These are phyloP conservation scores for Geotrichum restrictum DNA, from an alignment of 1,139 yeast species.

Conservation along the genomic window DNA sequence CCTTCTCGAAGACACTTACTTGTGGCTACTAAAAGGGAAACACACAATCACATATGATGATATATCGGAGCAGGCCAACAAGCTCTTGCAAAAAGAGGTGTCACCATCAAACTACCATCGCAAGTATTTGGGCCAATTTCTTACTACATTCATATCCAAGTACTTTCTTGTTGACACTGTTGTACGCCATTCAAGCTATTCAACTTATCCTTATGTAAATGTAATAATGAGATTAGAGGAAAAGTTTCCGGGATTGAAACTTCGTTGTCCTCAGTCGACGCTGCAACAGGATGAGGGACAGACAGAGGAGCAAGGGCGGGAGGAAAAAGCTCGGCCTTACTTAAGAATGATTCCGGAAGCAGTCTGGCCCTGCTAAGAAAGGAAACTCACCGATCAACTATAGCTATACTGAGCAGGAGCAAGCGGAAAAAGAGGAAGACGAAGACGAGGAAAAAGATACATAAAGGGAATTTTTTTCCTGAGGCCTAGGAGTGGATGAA, in stretches of 20 bases:
- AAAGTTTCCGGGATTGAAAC: neutral
- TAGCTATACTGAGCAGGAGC: no score
- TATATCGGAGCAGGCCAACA: neutral
- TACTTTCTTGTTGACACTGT: neutral
- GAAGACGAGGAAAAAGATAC: no score
- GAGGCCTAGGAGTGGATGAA: no score
- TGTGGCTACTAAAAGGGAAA: neutral
- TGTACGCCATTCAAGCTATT: neutral
- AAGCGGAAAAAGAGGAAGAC: no score
- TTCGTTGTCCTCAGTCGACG: neutral
- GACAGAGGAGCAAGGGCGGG: no score
- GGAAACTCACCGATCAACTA: no score
- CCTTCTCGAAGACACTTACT: neutral
- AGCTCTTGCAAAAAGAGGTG: neutral
- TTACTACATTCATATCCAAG: neutral
- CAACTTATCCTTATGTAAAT: neutral
- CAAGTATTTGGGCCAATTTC: neutral
- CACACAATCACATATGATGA: neutral
- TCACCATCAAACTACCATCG: neutral
- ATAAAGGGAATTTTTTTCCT: no score
- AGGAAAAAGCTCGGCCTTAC: no score
- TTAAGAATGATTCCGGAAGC: no score
- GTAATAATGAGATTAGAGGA: neutral
- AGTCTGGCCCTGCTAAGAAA: no score
- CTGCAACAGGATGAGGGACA: no score